Conservation (phyloP, 2,329 filamentous ascomycete genomes). For the Penicillium freii region DNA sequence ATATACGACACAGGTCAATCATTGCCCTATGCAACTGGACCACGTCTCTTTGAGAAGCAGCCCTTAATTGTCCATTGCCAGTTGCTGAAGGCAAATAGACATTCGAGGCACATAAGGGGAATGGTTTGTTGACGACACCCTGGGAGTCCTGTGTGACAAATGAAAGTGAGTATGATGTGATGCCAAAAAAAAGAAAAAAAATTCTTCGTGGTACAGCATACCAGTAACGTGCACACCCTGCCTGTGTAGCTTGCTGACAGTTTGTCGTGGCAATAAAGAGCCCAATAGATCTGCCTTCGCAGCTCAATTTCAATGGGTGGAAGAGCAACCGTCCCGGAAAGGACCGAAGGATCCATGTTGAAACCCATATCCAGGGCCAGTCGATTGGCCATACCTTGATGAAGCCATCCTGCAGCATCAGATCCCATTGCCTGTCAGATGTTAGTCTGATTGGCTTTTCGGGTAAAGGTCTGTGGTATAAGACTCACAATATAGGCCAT, state of each 20-base stretch:
- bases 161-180: background rate
- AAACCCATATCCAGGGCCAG: conserved; percentile 41
- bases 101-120: conserved; percentile 13
- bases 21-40: conserved; percentile 27
- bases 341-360: conserved; percentile 34
- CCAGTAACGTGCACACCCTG: conserved; percentile 38
- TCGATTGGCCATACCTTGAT: conserved; percentile 40
- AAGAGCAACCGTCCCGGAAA: conserved; percentile 28
- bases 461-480: background rate
- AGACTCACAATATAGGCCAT: conserved; percentile 28
- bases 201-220: conserved; percentile 13
- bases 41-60: conserved; percentile 19
- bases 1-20: conserved; percentile 30
- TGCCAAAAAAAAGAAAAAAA: too few species aligned
- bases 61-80: conserved; percentile 18
- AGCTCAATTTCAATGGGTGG: conserved; percentile 31
- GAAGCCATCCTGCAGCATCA: conserved; percentile 39
- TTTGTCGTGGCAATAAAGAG: conserved; percentile 39
- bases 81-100: conserved; percentile 12
- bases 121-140: conserved; percentile 31
- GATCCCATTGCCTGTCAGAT: conserved; percentile 32
- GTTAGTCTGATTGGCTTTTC: background rate
- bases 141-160: conserved; percentile 28
- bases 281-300: conserved; percentile 39
- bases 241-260: conserved; percentile 37